Evolutionary conservation across 257 asterid species (phyloP), one percentile per base, ranked within the genome.

Genomic region (Pogostemon cablin): DNA sequence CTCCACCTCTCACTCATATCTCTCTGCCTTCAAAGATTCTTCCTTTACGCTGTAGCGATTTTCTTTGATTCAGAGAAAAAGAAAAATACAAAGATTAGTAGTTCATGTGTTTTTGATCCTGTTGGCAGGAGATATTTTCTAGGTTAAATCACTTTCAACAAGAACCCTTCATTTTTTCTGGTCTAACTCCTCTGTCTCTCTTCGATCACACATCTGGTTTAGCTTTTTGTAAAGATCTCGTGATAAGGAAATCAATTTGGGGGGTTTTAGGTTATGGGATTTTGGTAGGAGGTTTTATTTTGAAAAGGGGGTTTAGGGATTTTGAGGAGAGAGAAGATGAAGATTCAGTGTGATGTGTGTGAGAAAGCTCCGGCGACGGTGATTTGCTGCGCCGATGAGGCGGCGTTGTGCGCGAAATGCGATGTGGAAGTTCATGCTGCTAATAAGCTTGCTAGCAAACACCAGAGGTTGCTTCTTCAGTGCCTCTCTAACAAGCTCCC

Each of bases 371-470:
- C 85, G 58, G 99, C 99, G 70, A 89, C 95, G 43, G 92, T 93
- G 82, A 93, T 93, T 2, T 93, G 99, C 79, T 91, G 99, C 76
- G 99, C 99, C 5, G 99, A 93, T 76, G 99, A 93, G 82, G 99
- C 99, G 35, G 99, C 98, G 7, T 71, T 93, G 76, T 93, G 99
- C 49, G 77, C 93, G 0, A 81, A 81, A 59, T 93, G 99, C 78
- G 98, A 93, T 53, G 81, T 87, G 15, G 95, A 89, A 74, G 90
- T 93, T 9, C 99, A 93, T 70, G 99, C 96, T 25, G 99, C 99
- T 0, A 93, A 93, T 77, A 93, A 89, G 84, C 88, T 93, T 49
- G 98, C 99, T 0, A 91, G 99, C 80, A 93, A 93, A 74, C 99
- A 95, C 50, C 99, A 91, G 77, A 87, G 99, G 86, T 86, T 95